Base-by-base conservation (phyloP, 2,329 filamentous ascomycete genomes). In the Colletotrichum plurivorum region DNA sequence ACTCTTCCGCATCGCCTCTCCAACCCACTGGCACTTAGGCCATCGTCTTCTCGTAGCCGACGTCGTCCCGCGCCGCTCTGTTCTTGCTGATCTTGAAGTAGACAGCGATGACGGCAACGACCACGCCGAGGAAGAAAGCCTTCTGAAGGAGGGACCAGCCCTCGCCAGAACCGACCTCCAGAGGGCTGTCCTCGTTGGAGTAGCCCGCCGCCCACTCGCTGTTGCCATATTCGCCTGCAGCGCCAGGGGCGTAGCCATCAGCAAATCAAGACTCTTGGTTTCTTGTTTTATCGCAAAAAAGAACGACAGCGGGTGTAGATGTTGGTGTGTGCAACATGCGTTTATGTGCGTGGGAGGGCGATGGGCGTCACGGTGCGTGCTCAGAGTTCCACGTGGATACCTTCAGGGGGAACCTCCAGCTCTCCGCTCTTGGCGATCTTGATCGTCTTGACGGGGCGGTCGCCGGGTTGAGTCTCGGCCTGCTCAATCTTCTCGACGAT, bases 301-400 rank as follows among this genome's bases (percentile, higher is more conserved):
- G 18, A 63, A 57, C 54, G 43, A 57, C 49, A 59, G 57, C 58
- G 31, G 27, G 20, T 52, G 45, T 52, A 53, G 15, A 62, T 62
- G 49, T 53, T 49, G 15, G 25, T 53, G 49, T 20, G 51, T 45
- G 31, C 51, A 62, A 69, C 45, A 58, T 31, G 53, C 45, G 56
- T 52, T 41, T 45, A 13, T 46, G 52, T 41, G 39, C 53, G 52
- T 53, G 62, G 39, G 31, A 59, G 55, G 57, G 55, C 55, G 63
- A 63, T 56, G 61, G 67, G 53, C 36, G 66, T 66, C 67, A 69
- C 60, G 63, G 69, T 72, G 71, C 71, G 73, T 79, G 84, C 85
- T 88, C 92, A 96, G 83, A 96, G 92, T 85, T 96, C 93, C 84
- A 91, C 89, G 84, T 94, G 92, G 86, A 94, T 95, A 96, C 94